Conservation (phyloP, 2,329 filamentous ascomycete species). For the Zelopaecilomyces penicillatus region DNA sequence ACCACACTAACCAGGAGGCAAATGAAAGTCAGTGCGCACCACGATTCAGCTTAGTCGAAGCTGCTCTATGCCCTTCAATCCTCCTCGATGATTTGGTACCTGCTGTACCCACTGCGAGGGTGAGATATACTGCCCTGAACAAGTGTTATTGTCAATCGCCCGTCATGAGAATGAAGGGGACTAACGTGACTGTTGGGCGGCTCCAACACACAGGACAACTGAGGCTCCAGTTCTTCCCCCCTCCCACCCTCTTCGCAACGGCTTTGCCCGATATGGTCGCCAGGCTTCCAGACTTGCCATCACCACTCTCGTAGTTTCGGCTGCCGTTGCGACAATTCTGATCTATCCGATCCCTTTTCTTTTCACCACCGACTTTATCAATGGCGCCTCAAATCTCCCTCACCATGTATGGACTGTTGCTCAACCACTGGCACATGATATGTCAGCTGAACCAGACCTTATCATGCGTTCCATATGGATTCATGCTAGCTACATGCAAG, state of each 20-base stretch:
- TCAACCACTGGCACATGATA: slow-evolving; percentile 48
- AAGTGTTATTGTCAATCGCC: slow-evolving; percentile 10
- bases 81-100: slow-evolving; percentile 60
- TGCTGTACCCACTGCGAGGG: slow-evolving; percentile 71
- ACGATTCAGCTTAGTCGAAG: no score
- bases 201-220: slow-evolving; percentile 49
- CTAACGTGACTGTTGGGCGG: not conserved
- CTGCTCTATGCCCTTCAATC: no score
- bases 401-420: slow-evolving; percentile 77
- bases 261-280: slow-evolving; percentile 61
- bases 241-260: slow-evolving; percentile 55
- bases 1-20: no score
- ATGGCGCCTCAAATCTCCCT: slow-evolving; percentile 62
- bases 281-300: slow-evolving; percentile 66
- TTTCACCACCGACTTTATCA: slow-evolving; percentile 62
- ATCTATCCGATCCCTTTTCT: slow-evolving; percentile 71
- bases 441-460: slow-evolving; percentile 53
- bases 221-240: slow-evolving; percentile 59
- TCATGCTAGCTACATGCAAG: slow-evolving; percentile 72
- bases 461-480: slow-evolving; percentile 77
- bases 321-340: slow-evolving; percentile 59
- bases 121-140: slow-evolving; percentile 31
- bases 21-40: no score
- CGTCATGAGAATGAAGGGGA: not conserved
- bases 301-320: slow-evolving; percentile 64